Conservation (phyloP, 192 early-diverging fungal species). For the Coemansia aciculifera region DNA sequence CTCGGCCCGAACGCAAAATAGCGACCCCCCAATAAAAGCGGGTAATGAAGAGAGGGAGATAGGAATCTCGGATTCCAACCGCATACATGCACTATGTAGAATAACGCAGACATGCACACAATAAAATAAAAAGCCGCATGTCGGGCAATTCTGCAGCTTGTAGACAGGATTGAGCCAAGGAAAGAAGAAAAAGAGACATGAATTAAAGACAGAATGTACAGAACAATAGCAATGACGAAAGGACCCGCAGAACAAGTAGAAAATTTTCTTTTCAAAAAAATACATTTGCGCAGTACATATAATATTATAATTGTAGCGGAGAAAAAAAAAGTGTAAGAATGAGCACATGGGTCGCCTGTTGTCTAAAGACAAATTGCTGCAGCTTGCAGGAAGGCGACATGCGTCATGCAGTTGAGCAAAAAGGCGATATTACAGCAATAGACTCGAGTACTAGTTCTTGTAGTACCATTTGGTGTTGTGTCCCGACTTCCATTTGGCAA, state of each 20-base stretch:
- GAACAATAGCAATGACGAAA: background rate
- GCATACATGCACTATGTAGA: background rate
- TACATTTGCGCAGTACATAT: background rate
- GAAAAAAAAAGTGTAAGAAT: background rate
- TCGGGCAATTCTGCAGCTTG: background rate
- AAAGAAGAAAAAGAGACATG: background rate
- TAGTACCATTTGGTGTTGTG: conserved; percentile 37
- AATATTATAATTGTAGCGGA: background rate
- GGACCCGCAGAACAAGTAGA: background rate
- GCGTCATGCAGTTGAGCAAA: conserved; percentile 1
- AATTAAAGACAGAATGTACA: background rate
- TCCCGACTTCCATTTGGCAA: conserved; percentile 51
- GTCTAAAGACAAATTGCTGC: conserved; percentile 5
- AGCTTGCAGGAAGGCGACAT: background rate
- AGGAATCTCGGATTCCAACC: background rate
- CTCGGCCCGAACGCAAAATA: background rate
- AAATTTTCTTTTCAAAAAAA: background rate
- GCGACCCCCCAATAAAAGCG: background rate
- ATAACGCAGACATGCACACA: background rate
- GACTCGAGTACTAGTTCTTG: conserved; percentile 13
- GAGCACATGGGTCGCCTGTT: conserved; percentile 5
- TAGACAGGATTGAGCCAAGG: conserved; percentile 1
- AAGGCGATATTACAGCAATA: conserved; percentile 6
- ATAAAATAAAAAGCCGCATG: background rate
- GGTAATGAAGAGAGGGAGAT: background rate